Evolutionary conservation across 495 filamentous ascomycete genomes (phyloP).

Genomic region (Pyrenula aspistea): DNA sequence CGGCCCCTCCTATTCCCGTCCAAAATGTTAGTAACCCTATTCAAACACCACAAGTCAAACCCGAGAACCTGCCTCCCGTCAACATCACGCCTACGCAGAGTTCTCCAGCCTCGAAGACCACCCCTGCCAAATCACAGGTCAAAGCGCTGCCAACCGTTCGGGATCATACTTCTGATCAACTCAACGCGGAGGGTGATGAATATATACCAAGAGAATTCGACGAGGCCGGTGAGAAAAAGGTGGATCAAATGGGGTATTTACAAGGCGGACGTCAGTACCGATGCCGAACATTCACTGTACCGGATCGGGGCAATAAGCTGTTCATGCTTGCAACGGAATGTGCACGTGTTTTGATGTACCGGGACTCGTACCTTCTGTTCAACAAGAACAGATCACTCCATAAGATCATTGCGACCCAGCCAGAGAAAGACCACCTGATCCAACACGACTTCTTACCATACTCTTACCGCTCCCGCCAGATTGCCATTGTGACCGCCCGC

Average conservation of each 20-base stretch:
- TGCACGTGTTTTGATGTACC: conserved; percentile 84
- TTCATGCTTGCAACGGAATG: conserved; percentile 99
- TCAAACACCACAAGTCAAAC: conserved; percentile 72
- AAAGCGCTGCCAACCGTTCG: conserved; percentile 93
- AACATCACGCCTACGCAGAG: conserved; percentile 50
- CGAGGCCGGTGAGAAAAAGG: conserved; percentile 86
- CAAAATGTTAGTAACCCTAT: conserved; percentile 18
- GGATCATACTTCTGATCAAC: conserved; percentile 95
- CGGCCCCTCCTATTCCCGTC: conserved; percentile 30
- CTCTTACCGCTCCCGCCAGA: conserved; percentile 94
- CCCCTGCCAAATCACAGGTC: conserved; percentile 79
- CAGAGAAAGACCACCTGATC: conserved; percentile 94
- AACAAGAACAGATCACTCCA: conserved; percentile 97
- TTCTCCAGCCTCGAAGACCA: conserved; percentile 69
- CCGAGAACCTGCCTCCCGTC: conserved; percentile 48
- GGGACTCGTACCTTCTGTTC: conserved; percentile 95
- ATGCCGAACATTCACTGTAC: conserved; percentile 87
- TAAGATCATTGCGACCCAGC: conserved; percentile 96
- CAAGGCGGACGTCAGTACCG: conserved; percentile 78
- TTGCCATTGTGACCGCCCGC: conserved; percentile 94
- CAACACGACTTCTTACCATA: conserved; percentile 91
- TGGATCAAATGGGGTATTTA: conserved; percentile 67
- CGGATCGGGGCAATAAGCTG: conserved; percentile 78
- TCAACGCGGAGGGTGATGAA: conserved; percentile 85
- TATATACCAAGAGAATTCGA: conserved; percentile 92